A percentile compares a stretch with the other conserved stretches of the same genome.
These are phyloP conservation scores for Candida albicans DNA, from an alignment of 1,139 yeast genomes.

Conservation along the genomic window DNA sequence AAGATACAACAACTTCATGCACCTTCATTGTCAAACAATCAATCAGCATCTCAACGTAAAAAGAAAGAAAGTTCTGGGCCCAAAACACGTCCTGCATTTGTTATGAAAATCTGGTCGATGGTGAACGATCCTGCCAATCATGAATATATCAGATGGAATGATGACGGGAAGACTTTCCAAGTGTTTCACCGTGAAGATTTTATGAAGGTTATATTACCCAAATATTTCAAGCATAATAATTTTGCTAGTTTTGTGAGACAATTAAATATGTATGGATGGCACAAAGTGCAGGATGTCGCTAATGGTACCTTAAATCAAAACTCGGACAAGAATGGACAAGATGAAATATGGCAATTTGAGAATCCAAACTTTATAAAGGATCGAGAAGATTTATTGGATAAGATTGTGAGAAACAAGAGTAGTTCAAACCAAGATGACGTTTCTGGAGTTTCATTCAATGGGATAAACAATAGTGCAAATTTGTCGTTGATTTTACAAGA, in stretches of 20 bases:
- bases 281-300: conserved; percentile 81
- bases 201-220: conserved; percentile 80
- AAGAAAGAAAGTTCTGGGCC: conserved; percentile 36
- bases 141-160: conserved; percentile 77
- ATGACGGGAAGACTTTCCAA: conserved; percentile 81
- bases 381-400: conserved; percentile 70
- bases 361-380: conserved; percentile 76
- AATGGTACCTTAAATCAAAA: conserved; percentile 57
- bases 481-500: conserved; percentile 63
- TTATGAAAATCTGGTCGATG: conserved; percentile 92
- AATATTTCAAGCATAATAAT: conserved; percentile 90
- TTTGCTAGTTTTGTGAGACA: conserved; percentile 95
- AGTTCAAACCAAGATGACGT: conserved; percentile 38
- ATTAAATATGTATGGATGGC: conserved; percentile 97
- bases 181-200: conserved; percentile 84
- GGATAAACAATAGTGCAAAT: conserved; percentile 34
- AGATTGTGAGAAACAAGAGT: conserved; percentile 55
- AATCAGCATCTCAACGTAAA: conserved; percentile 16
- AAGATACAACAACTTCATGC: too few relatives aligned
- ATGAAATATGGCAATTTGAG: conserved; percentile 69
- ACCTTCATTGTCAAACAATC: too few relatives aligned
- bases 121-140: conserved; percentile 75
- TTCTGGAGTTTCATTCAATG: conserved; percentile 4
- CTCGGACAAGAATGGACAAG: conserved; percentile 49
- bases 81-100: conserved; percentile 75